phyloP scores from a whole-genome alignment of 2,329 filamentous ascomycete species.

The Scedosporium dehoogii region DNA sequence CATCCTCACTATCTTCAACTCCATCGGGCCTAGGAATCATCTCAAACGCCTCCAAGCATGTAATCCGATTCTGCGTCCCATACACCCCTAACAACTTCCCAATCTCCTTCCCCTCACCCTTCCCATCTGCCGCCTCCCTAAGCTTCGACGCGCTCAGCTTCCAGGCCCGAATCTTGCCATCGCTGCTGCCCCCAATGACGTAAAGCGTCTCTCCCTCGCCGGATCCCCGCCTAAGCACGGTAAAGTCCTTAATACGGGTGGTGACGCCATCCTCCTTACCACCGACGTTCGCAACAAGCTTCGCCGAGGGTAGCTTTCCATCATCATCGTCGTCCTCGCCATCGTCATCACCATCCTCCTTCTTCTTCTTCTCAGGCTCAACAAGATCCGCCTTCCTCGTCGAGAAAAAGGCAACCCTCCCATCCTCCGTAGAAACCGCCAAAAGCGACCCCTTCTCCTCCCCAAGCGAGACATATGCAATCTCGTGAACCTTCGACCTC shows the following conservation, averaged over 20 bases:
- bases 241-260: conserved; percentile 82
- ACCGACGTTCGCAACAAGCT: conserved; percentile 67
- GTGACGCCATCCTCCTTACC: conserved; percentile 58
- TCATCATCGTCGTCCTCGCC: conserved; percentile 26
- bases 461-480: conserved; percentile 56
- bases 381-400: conserved; percentile 44
- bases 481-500: conserved; percentile 72
- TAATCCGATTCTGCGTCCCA: conserved; percentile 80
- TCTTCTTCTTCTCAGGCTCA: conserved; percentile 9
- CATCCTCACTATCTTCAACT: conserved; percentile 47
- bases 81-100: conserved; percentile 67
- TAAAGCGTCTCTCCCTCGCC: conserved; percentile 33
- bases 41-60: conserved; percentile 75
- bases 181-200: conserved; percentile 69
- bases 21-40: conserved; percentile 64
- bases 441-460: conserved; percentile 45
- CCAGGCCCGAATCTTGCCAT: conserved; percentile 79
- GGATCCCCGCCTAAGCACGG: conserved; percentile 40
- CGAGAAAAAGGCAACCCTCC: conserved; percentile 73
- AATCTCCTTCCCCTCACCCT: conserved; percentile 19
- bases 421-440: conserved; percentile 81
- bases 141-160: conserved; percentile 34
- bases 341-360: conserved; percentile 19
- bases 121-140: conserved; percentile 18
- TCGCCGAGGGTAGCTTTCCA: conserved; percentile 42